Conservation (phyloP, 768 basidiomycete species). For the Tubosaeta sp. region DNA sequence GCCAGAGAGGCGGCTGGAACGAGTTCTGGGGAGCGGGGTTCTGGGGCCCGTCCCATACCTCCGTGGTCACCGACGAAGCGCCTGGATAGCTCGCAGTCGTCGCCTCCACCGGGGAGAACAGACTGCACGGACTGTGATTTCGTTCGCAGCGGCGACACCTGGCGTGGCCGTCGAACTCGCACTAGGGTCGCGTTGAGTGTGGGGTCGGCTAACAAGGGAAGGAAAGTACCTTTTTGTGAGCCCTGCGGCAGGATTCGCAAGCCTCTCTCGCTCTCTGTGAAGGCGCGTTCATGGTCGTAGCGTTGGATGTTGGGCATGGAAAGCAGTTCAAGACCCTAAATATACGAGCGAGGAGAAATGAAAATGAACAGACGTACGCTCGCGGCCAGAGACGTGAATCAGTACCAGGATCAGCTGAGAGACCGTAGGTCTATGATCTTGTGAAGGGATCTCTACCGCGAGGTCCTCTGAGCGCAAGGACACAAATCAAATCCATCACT, state of each 20-base stretch:
- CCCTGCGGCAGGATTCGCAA: conserved; percentile 22
- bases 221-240: conserved; percentile 23
- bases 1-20: background rate
- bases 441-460: conserved; percentile 15
- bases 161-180: conserved; percentile 14
- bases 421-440: background rate
- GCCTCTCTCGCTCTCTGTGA: conserved; percentile 25
- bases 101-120: conserved; percentile 10
- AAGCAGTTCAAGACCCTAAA: conserved; percentile 11
- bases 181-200: conserved; percentile 11
- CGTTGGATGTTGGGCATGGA: conserved; percentile 1
- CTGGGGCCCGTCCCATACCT: conserved; percentile 5
- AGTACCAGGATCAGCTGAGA: conserved; percentile 9
- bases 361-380: conserved; percentile 8
- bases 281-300: conserved; percentile 15
- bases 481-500: background rate
- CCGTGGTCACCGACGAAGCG: background rate
- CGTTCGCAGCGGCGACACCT: conserved; percentile 17
- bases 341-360: conserved; percentile 10
- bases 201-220: background rate
- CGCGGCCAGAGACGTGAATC: conserved; percentile 7
- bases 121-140: conserved; percentile 10
- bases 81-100: conserved; percentile 4
- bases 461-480: background rate
- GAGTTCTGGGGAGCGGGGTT: conserved; percentile 1